Evolutionary conservation across 2,329 filamentous ascomycete species (phyloP).

Genomic region (Colletotrichum sp.): DNA sequence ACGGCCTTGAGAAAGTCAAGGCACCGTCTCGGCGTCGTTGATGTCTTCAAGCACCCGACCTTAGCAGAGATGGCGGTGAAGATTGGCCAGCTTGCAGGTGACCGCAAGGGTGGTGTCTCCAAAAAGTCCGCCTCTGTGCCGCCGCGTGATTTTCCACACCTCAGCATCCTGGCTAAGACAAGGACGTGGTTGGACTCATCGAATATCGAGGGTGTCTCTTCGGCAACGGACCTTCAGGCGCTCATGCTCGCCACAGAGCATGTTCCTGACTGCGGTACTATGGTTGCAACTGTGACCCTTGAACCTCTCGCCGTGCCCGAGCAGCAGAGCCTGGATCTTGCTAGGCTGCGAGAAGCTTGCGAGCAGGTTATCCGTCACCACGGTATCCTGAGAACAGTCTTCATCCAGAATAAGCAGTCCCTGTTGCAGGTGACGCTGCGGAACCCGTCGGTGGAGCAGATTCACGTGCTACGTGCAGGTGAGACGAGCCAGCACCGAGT

Average conservation of each 20-base stretch:
- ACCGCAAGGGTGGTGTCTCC: neutral
- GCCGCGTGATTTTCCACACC: neutral
- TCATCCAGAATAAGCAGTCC: neutral
- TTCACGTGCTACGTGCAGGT: neutral
- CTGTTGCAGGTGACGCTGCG: neutral
- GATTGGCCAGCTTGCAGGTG: neutral
- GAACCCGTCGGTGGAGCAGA: neutral
- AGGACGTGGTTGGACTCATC: neutral
- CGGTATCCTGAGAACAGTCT: neutral
- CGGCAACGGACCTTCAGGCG: neutral
- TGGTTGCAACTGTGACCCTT: neutral
- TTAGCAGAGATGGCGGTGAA: neutral
- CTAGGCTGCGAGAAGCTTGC: neutral
- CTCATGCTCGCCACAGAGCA: neutral
- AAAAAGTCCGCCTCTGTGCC: neutral
- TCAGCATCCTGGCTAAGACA: neutral
- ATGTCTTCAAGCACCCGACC: neutral
- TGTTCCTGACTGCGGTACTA: neutral
- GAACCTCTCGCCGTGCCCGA: neutral
- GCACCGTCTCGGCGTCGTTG: neutral
- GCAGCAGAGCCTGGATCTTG: neutral
- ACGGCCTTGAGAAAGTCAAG: neutral
- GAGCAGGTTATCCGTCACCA: neutral
- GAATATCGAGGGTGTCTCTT: neutral
- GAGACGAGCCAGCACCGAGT: neutral